Evolutionary conservation across 2,329 filamentous ascomycete species (phyloP), one percentile per base, ranked within the genome.

Genomic region (Calonectria hawksworthii): DNA sequence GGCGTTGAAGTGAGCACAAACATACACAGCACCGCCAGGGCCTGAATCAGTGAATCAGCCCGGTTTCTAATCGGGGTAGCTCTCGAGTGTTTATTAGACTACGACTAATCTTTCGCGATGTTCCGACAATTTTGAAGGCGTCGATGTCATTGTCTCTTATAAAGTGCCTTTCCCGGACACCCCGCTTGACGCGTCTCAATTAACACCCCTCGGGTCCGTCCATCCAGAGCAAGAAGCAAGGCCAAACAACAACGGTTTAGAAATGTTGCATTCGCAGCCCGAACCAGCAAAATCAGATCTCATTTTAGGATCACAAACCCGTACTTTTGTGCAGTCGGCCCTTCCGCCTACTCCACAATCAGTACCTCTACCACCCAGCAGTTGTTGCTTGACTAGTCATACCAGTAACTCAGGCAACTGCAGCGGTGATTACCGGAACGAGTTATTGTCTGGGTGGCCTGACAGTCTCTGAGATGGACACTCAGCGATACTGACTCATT

Each of bases 401-500:
- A 28, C 36, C 54, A 26, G 67, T n/a, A 63, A 14, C 36, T 61
- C 54, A 8, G 23, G n/a, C 61, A 50, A 28, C 26, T 63, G 34
- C 28, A 64, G 63, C 44, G 54, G 56, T 44, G 26, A n/a, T 56
- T 26, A n/a, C 26, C 51, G 16, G 36, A 64, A 28, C n/a, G 34
- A 21, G 38, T 64, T 28, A 61, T 26, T 59, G 6, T 23, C 30
- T 21, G 1, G 18, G 26, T 74, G 67, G 59, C 51, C 72, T 74
- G 72, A 74, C 63, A 52, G 16, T 34, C 44, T 9, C 26, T 16
- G 16, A n/a, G n/a, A 28, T 26, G 30, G 32, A 5, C 11, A 73
- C 18, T 32, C 1, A 26, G 47, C n/a, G 23, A 61, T 51, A 30
- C 59, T 74, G 72, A 74, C 59, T 74, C 72, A 74, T 74, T 63